Percentiles rank a stretch among this genome's conserved stretches.
phyloP scores from a whole-genome alignment of 805 yeast genomes.

The Cyberlindnera veronae region DNA sequence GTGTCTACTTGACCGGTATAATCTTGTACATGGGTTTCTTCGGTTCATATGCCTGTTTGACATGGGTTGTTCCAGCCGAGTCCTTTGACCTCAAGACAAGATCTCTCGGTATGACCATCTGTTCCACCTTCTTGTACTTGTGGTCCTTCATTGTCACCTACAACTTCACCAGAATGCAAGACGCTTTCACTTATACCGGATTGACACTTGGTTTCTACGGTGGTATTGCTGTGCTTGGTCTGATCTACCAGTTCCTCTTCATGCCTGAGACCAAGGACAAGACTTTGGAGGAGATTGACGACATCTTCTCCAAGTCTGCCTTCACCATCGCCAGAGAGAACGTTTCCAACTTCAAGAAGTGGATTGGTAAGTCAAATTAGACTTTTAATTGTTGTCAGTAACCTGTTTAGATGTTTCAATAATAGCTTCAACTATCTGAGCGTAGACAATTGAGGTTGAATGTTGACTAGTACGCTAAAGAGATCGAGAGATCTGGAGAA shows the following conservation, averaged over 20 bases:
- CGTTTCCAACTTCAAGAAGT: conserved; percentile 13
- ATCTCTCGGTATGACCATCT: conserved; percentile 62
- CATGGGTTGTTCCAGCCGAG: conserved; percentile 70
- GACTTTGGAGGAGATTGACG: conserved; percentile 71
- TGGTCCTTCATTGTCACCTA: conserved; percentile 65
- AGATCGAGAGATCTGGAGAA: no score
- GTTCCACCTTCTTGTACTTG: conserved; percentile 51
- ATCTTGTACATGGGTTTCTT: conserved; percentile 63
- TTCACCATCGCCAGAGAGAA: conserved; percentile 31
- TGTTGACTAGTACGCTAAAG: no score
- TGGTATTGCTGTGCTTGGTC: conserved; percentile 58
- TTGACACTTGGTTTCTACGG: conserved; percentile 65
- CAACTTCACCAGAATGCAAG: conserved; percentile 55
- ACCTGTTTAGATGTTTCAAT: no score
- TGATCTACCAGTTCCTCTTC: conserved; percentile 49
- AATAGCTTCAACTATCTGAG: no score
- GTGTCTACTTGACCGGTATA: conserved; percentile 59
- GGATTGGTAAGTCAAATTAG: conserved; percentile 6
- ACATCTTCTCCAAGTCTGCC: conserved; percentile 51
- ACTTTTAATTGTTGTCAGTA: no score
- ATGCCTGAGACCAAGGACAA: conserved; percentile 72
- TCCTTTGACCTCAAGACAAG: conserved; percentile 56
- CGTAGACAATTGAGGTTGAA: no score
- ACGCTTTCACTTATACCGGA: conserved; percentile 58
- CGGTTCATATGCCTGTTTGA: conserved; percentile 62